A percentile compares a stretch with the other conserved stretches of the same genome.
Conservation (phyloP, 2,329 filamentous ascomycete species). For the Orbilia quercus region DNA sequence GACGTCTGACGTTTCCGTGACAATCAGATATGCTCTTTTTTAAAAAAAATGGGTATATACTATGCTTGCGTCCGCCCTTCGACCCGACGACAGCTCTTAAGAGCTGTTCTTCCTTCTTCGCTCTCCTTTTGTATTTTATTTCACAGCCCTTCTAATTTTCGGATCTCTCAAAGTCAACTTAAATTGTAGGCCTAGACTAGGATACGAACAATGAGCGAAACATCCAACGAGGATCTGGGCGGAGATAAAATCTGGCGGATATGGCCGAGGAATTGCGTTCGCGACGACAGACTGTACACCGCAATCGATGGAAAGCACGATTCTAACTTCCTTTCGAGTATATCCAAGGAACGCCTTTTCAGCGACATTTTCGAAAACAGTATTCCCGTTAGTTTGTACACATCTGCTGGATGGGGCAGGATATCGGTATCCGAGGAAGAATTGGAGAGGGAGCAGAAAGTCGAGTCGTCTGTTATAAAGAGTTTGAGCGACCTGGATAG, state of each 20-base stretch:
- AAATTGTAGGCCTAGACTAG: not conserved
- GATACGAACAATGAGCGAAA: constrained; percentile 35
- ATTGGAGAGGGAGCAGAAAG: constrained; percentile 3
- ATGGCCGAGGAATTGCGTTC: constrained; percentile 40
- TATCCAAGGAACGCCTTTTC: constrained; percentile 34
- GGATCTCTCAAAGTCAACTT: not conserved
- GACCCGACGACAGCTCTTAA: not conserved
- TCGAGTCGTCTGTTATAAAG: constrained; percentile 10
- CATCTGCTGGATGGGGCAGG: constrained; percentile 33
- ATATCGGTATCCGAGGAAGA: constrained; percentile 40
- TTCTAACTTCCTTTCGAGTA: constrained; percentile 29
- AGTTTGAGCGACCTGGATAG: constrained; percentile 28
- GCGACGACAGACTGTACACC: constrained; percentile 43
- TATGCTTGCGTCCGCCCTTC: not conserved
- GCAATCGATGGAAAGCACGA: constrained; percentile 42
- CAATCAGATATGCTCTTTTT: not conserved
- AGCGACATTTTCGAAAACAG: constrained; percentile 20
- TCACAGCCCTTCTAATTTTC: not conserved
- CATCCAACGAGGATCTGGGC: constrained; percentile 14
- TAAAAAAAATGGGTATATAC: too few relatives aligned
- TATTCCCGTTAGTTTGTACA: constrained; percentile 24
- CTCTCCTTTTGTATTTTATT: not conserved
- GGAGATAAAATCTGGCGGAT: constrained; percentile 32
- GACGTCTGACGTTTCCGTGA: not conserved
- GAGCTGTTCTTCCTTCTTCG: not conserved